Percentiles rank a stretch among this genome's conserved stretches.
phyloP scores from a whole-genome alignment of 139 green algal genomes.

The Dunaliella sp. region DNA sequence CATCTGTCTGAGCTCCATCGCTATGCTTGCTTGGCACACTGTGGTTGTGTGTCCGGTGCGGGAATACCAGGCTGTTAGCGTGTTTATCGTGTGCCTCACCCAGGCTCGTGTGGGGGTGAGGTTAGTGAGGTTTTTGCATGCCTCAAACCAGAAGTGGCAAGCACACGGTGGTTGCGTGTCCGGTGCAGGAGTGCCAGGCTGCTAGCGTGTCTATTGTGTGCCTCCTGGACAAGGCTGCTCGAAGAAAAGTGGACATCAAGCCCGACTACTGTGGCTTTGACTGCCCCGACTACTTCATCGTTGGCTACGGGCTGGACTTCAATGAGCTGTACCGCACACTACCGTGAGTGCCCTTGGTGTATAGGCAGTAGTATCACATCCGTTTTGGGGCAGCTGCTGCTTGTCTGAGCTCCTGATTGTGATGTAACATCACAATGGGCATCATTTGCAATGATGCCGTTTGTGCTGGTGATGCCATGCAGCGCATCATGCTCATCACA shows the following conservation, averaged over 20 bases:
- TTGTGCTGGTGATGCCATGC: not conserved
- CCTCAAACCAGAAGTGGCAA: too few relatives aligned
- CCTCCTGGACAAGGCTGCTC: conserved; percentile 74
- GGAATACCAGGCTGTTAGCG: too few relatives aligned
- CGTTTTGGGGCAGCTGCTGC: not conserved
- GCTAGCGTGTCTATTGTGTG: conserved; percentile 34
- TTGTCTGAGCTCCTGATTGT: not conserved
- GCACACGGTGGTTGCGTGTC: too few relatives aligned
- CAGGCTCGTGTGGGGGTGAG: too few relatives aligned
- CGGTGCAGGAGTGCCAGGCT: conserved; percentile 19
- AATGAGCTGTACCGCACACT: conserved; percentile 42
- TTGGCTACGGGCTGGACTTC: conserved; percentile 93
- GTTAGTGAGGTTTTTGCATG: too few relatives aligned
- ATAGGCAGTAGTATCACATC: not conserved
- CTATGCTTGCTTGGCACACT: too few relatives aligned
- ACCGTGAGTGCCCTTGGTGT: not conserved
- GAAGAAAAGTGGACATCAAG: conserved; percentile 50
- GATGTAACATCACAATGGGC: not conserved
- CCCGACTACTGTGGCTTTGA: conserved; percentile 65
- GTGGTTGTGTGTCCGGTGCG: too few relatives aligned
- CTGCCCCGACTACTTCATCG: conserved; percentile 87
- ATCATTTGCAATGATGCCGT: not conserved
- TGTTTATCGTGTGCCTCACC: too few relatives aligned
- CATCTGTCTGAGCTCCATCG: too few relatives aligned
- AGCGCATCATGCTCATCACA: not conserved